Conservation (phyloP, 2,329 filamentous ascomycete species). For the Xylariales sp. region DNA sequence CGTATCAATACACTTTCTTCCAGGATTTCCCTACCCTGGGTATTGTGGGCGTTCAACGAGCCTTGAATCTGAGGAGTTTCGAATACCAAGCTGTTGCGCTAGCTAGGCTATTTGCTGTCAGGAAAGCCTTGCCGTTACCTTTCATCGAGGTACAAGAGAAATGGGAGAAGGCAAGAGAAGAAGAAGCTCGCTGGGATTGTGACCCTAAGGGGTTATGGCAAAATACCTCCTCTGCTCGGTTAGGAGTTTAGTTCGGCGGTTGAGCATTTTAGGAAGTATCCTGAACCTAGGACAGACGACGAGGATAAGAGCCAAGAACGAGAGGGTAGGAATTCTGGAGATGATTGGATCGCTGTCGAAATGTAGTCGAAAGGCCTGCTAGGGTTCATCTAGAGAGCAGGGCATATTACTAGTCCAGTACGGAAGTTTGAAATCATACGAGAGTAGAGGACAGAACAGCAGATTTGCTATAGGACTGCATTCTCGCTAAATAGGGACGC, state of each 20-base stretch:
- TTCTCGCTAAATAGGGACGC: no score
- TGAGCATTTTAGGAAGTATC: slow-evolving; percentile 44
- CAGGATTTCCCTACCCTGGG: slow-evolving; percentile 42
- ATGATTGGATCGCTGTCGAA: no score
- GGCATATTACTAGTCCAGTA: no score
- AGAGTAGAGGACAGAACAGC: no score
- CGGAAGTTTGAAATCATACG: no score
- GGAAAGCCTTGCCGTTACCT: slow-evolving; percentile 36
- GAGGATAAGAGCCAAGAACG: no score
- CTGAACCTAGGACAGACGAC: slow-evolving; percentile 18
- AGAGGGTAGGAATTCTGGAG: no score
- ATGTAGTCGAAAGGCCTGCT: no score
- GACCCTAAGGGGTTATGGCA: slow-evolving; percentile 40
- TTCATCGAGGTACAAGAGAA: slow-evolving; percentile 29
- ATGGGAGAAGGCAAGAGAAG: slow-evolving; percentile 42
- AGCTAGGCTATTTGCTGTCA: slow-evolving; percentile 40
- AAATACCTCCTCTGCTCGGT: slow-evolving; percentile 39
- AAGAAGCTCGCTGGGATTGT: slow-evolving; percentile 39
- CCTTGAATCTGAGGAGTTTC: slow-evolving; percentile 48
- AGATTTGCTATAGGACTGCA: no score
- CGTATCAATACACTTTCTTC: slow-evolving; percentile 51
- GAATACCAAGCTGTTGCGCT: slow-evolving; percentile 53
- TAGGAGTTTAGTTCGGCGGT: slow-evolving; percentile 42
- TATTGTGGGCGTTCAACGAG: slow-evolving; percentile 46
- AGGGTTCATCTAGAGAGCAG: no score